Evolutionary conservation across 2,329 filamentous ascomycete species (phyloP), one percentile per base, ranked within the genome.

Genomic region (Aulographum hederae): DNA sequence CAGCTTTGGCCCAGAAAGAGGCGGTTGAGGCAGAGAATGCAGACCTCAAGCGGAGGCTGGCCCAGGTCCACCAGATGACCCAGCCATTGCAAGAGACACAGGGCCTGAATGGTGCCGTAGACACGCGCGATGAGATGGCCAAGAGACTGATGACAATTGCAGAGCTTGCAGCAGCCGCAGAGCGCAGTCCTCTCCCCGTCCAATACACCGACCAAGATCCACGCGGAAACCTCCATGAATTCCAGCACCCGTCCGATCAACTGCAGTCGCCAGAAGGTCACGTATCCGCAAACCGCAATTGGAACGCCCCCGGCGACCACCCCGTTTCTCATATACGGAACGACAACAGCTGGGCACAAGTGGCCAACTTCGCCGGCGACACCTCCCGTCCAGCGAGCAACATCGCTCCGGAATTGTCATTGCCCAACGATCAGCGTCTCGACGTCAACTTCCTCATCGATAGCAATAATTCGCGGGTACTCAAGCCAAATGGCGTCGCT

Each of bases 11-110:
- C 19, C 73, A 82, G 52, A 85, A 82, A 57, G 78, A 86, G 46
- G 66, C 67, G 11, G 69, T 82, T 32, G 70, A 82, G 55, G 69
- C 70, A 19, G 81, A 92, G 55, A 86, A 89, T 57, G 68, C 70
- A 37, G 78, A 85, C 39, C 75, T 91, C 39, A 75, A 73, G 45
- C 63, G 68, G 46, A 67, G 73, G 19, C 55, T 92, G 41, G 65
- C 69, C 34, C 63, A 65, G 19, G 67, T 82, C 25, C 54, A 84
- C 47, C 59, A 65, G 41, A 64, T 74, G 46, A 60, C 78, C 31
- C 67, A 75, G 46, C 69, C 71, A 25, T 52, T 76, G 17, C 49
- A 76, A 34, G 43, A 49, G 21, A 34, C 42, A 1, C 34, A 48
- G 16, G 57, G 59, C 8, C 43, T 61, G 34, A 52, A 57, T 41